Evolutionary conservation across 164 flowering plant species (phyloP).

Genomic region (Malania oleifera): DNA sequence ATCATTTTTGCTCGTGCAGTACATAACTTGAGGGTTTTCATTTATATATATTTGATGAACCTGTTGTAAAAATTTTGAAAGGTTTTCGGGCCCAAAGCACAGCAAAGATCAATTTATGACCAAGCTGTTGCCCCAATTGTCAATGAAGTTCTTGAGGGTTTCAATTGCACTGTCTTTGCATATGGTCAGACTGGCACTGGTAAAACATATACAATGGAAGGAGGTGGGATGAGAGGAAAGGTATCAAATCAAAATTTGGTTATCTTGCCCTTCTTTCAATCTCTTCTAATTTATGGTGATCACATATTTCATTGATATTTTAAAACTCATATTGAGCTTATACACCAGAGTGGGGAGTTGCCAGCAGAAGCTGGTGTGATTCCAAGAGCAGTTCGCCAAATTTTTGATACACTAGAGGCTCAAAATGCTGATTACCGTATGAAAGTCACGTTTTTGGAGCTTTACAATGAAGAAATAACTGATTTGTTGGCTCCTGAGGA

Average conservation of each 20-base stretch:
- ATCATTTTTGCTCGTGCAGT: background rate
- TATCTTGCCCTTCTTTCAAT: background rate
- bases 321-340: too few relatives aligned
- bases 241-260: constrained; percentile 29
- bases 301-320: background rate
- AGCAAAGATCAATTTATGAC: constrained; percentile 71
- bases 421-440: constrained; percentile 62
- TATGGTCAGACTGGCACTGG: constrained; percentile 93
- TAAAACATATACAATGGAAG: constrained; percentile 94
- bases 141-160: constrained; percentile 80
- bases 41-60: background rate
- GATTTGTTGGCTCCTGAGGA: constrained; percentile 55
- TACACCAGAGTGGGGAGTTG: constrained; percentile 36
- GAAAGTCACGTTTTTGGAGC: constrained; percentile 68
- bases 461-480: constrained; percentile 62
- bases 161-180: constrained; percentile 84
- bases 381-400: constrained; percentile 67
- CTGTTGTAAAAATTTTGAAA: constrained; percentile 8
- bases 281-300: background rate
- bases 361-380: constrained; percentile 67
- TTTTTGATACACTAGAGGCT: constrained; percentile 55
- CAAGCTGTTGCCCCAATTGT: constrained; percentile 78
- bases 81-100: constrained; percentile 90
- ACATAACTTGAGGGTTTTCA: background rate
- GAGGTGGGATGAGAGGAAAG: constrained; percentile 76